phyloP scores from a whole-genome alignment of 2,329 filamentous ascomycete genomes.

The Fusarium algeriense region DNA sequence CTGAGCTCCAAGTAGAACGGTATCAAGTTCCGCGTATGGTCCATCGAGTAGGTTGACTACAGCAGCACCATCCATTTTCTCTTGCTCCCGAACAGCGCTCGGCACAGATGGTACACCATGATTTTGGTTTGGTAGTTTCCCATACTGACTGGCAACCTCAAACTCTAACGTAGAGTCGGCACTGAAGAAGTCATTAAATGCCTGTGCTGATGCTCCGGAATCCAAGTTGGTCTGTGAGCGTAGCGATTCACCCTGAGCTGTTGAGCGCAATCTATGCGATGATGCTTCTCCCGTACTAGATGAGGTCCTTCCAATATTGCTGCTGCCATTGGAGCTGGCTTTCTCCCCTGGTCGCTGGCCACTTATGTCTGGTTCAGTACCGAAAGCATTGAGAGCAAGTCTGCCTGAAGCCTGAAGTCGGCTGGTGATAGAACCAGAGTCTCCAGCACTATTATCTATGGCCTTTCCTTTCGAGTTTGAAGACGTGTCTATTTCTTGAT shows the following conservation, averaged over 20 bases:
- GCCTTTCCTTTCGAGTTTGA: constrained; percentile 36
- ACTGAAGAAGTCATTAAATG: constrained; percentile 44
- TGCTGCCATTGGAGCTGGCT: constrained; percentile 22
- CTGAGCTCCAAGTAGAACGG: constrained; percentile 33
- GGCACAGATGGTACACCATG: neutral
- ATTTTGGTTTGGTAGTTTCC: neutral
- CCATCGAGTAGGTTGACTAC: constrained; percentile 55
- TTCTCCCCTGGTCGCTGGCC: constrained; percentile 39
- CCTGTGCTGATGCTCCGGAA: constrained; percentile 51
- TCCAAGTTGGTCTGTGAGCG: constrained; percentile 24
- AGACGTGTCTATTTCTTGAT: neutral
- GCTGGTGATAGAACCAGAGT: constrained; percentile 31
- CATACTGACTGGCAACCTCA: constrained; percentile 5
- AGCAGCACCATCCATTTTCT: constrained; percentile 54
- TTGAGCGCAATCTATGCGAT: constrained; percentile 37
- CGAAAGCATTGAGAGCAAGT: constrained; percentile 45
- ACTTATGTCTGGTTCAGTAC: constrained; percentile 33
- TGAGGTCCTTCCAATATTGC: constrained; percentile 26
- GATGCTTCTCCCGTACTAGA: constrained; percentile 38
- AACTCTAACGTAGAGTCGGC: constrained; percentile 25
- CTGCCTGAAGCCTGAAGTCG: constrained; percentile 48
- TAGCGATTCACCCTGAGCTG: constrained; percentile 31
- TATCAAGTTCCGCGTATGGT: constrained; percentile 39
- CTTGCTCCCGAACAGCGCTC: constrained; percentile 30
- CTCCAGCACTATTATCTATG: constrained; percentile 31